Percentiles rank a stretch among this genome's conserved stretches.
Evolutionary conservation across 371 early-diverging fungal species (phyloP).

Genomic region (Paraphysoderma sedebokerense): DNA sequence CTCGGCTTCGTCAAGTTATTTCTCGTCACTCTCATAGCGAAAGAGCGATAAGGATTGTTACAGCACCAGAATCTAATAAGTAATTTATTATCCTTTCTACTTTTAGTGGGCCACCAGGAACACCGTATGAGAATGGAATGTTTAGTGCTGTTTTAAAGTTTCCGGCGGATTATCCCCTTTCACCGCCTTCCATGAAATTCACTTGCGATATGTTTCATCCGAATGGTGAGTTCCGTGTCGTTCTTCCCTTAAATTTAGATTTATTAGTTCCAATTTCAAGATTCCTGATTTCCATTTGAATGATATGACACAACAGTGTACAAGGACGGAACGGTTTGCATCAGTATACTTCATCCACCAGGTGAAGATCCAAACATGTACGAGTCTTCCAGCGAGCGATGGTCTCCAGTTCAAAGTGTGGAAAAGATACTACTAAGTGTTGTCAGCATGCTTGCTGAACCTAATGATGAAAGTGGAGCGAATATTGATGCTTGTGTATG

Average conservation of each 20-base stretch:
- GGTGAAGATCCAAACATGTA: slow-evolving; percentile 96
- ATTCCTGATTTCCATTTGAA: slow-evolving; percentile 6
- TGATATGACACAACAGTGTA: slow-evolving; percentile 52
- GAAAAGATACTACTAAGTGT: slow-evolving; percentile 93
- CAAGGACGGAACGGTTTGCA: slow-evolving; percentile 94
- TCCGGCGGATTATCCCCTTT: neutral
- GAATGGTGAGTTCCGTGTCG: neutral
- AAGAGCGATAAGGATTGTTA: no score
- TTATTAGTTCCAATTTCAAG: neutral
- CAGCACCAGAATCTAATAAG: no score
- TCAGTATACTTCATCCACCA: slow-evolving; percentile 96
- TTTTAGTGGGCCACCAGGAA: neutral
- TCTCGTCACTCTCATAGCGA: neutral
- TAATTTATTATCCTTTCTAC: no score
- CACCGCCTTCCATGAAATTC: slow-evolving; percentile 19
- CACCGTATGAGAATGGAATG: neutral
- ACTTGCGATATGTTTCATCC: neutral
- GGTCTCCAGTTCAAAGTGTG: slow-evolving; percentile 95
- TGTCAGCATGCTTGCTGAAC: slow-evolving; percentile 90
- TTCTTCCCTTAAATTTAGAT: neutral
- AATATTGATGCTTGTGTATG: neutral
- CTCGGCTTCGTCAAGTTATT: neutral
- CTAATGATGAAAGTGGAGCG: slow-evolving; percentile 78
- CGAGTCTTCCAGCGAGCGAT: slow-evolving; percentile 78
- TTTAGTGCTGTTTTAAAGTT: neutral